A percentile compares a stretch with the other conserved stretches of the same genome.
Conservation (phyloP, 2,329 filamentous ascomycete species). For the Hymenotorrendiella dingleyae region DNA sequence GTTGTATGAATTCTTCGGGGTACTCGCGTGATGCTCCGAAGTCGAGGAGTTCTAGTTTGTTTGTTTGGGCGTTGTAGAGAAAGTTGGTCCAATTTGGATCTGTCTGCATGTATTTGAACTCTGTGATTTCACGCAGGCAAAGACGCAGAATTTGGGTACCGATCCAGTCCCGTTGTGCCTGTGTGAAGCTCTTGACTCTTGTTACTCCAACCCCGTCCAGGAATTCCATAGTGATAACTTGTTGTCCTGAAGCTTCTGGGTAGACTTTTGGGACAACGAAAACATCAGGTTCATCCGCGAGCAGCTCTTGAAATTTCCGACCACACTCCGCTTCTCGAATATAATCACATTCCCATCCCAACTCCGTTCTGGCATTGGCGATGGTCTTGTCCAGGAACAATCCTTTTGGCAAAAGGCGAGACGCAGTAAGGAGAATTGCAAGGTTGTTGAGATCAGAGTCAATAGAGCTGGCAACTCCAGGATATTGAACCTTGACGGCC, state of each 20-base stretch:
- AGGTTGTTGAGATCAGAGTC: conserved; percentile 95
- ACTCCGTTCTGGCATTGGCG: conserved; percentile 83
- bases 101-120: conserved; percentile 98
- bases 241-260: conserved; percentile 71
- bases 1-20: conserved; percentile 69
- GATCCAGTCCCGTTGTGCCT: conserved; percentile 90
- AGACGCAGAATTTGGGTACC: conserved; percentile 89
- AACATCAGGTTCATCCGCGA: conserved; percentile 65
- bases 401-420: conserved; percentile 81
- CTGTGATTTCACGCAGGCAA: conserved; percentile 85
- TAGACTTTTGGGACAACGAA: conserved; percentile 79
- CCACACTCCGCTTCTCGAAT: conserved; percentile 79
- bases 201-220: conserved; percentile 85
- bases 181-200: conserved; percentile 66
- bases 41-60: conserved; percentile 83
- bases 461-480: conserved; percentile 91
- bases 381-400: conserved; percentile 97
- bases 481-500: conserved; percentile 96
- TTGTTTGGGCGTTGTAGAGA: conserved; percentile 68
- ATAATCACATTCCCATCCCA: conserved; percentile 98
- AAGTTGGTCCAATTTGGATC: conserved; percentile 99
- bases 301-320: conserved; percentile 66
- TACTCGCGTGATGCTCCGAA: conserved; percentile 91
- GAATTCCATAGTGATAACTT: conserved; percentile 89
- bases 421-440: conserved; percentile 82